Percentiles rank a stretch among this genome's conserved stretches.
Conservation (phyloP, 495 filamentous ascomycete genomes). For the Penicillium chermesinum region DNA sequence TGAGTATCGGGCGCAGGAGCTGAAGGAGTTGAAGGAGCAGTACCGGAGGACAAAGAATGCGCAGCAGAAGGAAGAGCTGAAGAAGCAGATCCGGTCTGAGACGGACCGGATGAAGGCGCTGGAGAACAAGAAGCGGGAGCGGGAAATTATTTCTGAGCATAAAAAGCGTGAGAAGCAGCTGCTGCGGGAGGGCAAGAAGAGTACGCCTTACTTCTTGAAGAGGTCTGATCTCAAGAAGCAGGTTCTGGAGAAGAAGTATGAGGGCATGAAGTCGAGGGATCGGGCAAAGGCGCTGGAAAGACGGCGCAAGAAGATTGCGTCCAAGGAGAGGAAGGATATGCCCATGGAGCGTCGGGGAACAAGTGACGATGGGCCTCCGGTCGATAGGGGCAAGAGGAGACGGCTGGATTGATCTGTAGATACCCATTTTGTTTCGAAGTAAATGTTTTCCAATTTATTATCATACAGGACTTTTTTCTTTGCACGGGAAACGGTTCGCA, state of each 20-base stretch:
- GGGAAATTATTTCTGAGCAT: slow-evolving; percentile 63
- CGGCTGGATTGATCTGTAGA: slow-evolving; percentile 23
- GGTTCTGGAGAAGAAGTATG: slow-evolving; percentile 70
- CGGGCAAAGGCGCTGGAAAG: slow-evolving; percentile 74
- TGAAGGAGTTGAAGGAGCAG: slow-evolving; percentile 61
- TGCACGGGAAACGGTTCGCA: not conserved
- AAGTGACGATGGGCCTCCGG: slow-evolving; percentile 12
- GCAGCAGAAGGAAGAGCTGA: slow-evolving; percentile 57
- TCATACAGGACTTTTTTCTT: too few species aligned
- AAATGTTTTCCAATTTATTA: not conserved
- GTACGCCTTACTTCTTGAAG: slow-evolving; percentile 88
- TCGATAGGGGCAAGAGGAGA: slow-evolving; percentile 31
- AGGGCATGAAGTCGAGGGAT: slow-evolving; percentile 74
- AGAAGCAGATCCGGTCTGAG: slow-evolving; percentile 60
- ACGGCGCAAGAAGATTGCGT: slow-evolving; percentile 74
- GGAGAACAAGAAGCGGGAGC: slow-evolving; percentile 59
- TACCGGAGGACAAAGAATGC: slow-evolving; percentile 62
- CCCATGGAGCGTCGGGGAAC: slow-evolving; percentile 57
- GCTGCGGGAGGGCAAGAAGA: slow-evolving; percentile 82
- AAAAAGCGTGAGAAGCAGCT: slow-evolving; percentile 76
- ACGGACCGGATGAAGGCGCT: slow-evolving; percentile 65
- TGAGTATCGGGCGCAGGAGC: slow-evolving; percentile 74
- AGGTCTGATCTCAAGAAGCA: slow-evolving; percentile 82
- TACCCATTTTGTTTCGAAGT: not conserved
- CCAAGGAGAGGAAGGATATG: slow-evolving; percentile 76